Percentiles rank a stretch among this genome's conserved stretches.
phyloP scores from a whole-genome alignment of 331 rosid species.

The Telfairia occidentalis region DNA sequence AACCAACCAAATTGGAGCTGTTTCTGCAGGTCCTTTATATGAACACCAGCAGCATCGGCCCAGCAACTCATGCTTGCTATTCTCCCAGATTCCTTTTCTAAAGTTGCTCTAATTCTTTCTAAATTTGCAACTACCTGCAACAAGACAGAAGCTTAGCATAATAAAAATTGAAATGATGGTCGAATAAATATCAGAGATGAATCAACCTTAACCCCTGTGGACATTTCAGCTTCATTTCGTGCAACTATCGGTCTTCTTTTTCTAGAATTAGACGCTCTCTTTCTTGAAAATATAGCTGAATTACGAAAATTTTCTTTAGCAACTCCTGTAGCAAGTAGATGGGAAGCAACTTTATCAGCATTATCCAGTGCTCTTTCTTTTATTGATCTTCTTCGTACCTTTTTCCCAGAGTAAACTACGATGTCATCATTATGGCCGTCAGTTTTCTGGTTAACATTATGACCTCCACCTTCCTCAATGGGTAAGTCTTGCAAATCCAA shows the following conservation, averaged over 20 bases:
- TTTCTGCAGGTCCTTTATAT: conserved; percentile 43
- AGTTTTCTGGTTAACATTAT: conserved; percentile 17
- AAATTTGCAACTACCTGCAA: conserved; percentile 55
- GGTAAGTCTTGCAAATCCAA: conserved; percentile 16
- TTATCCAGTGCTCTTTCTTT: conserved; percentile 22
- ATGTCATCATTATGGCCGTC: conserved; percentile 16
- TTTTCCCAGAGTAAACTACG: conserved; percentile 46
- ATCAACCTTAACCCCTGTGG: conserved; percentile 64
- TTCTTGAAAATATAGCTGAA: conserved; percentile 24
- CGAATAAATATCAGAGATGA: conserved; percentile 3
- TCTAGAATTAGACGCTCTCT: conserved; percentile 30
- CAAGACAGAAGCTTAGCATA: background rate
- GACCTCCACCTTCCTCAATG: conserved; percentile 19
- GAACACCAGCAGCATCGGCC: conserved; percentile 70
- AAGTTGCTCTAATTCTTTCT: conserved; percentile 48
- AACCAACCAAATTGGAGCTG: conserved; percentile 48
- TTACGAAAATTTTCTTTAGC: conserved; percentile 14
- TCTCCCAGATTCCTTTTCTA: conserved; percentile 55
- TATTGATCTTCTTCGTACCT: conserved; percentile 36
- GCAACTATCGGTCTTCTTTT: conserved; percentile 32
- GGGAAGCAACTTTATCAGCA: conserved; percentile 18
- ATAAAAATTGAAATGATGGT: background rate
- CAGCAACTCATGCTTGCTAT: conserved; percentile 55
- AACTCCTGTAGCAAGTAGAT: conserved; percentile 20
- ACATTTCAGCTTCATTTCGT: conserved; percentile 69